Evolutionary conservation across 495 filamentous ascomycete genomes (phyloP).

Genomic region (Platismatia glauca): DNA sequence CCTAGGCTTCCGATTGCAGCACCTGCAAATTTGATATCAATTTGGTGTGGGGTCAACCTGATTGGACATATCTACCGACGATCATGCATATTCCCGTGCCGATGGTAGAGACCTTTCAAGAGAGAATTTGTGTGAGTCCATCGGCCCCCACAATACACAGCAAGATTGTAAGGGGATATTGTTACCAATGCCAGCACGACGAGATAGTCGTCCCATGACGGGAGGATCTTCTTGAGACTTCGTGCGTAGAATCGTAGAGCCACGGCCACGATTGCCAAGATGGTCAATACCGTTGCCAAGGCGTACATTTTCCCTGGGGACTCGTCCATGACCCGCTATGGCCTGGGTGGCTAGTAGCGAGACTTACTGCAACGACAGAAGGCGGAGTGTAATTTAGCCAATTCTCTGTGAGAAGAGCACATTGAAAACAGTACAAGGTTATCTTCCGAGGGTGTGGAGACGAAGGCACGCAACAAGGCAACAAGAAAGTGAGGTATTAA

Average conservation of each 20-base stretch:
- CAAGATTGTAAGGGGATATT: background rate
- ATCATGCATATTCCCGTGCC: constrained; percentile 9
- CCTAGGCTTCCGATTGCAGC: constrained; percentile 6
- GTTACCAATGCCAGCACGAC: constrained; percentile 25
- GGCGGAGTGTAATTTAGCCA: background rate
- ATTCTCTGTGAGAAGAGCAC: background rate
- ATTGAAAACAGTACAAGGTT: background rate
- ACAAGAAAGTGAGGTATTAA: background rate
- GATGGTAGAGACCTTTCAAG: constrained; percentile 1
- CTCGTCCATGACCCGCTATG: background rate
- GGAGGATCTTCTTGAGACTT: constrained; percentile 18
- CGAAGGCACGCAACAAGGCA: background rate
- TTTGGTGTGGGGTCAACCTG: too few species aligned
- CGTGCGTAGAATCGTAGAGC: constrained; percentile 5
- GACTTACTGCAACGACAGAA: background rate
- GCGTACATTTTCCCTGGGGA: constrained; percentile 13
- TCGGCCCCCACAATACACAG: background rate
- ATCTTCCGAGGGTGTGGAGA: background rate
- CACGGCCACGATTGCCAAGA: constrained; percentile 7
- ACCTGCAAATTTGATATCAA: background rate
- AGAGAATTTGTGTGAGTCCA: background rate
- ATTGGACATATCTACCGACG: background rate
- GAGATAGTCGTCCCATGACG: constrained; percentile 28
- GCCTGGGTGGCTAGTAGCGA: background rate
- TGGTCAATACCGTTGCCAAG: background rate